Base-by-base conservation (phyloP, 352 stramenopile genomes). In the Phytophthora boehmeriae region DNA sequence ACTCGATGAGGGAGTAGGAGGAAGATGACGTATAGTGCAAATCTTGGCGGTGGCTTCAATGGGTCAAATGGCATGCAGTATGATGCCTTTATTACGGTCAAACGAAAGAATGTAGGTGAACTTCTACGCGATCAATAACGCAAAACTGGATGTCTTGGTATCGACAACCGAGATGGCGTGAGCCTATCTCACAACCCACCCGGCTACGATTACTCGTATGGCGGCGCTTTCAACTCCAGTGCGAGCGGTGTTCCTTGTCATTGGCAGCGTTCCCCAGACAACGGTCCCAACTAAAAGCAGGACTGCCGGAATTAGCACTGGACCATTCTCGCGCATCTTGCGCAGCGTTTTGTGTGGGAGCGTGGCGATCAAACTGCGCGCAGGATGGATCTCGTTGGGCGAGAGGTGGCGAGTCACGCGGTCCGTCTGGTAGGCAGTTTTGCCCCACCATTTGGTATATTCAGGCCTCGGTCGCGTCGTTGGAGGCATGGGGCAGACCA, bases 321-420 rank as follows among this genome's bases (percentile, higher is more conserved):
- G 54, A 52, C 68, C 71, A 66, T 90, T 90, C 63, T 90, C 80
- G 52, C 73, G 68, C 41, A 90, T 58, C 75, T 90, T 90, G 65
- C 78, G 76, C n/a, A 88, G 30, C 14, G 78, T 80, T 75, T 88
- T 90, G 62, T 73, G 60, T 34, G 80, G 80, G 14, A 84, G 80
- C 27, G 80, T 75, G 57, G 73, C 63, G 64, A 90, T 83, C 2
- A 90, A 59, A 54, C 61, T 75, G 63, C 75, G 72, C 17, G 84
- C 60, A 2, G 77, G 75, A 68, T 80, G 59, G 16, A 78, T 14
- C 59, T 87, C 75, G 52, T 82, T 71, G 19, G 80, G 80, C 30
- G 78, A 88, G 38, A 90, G 62, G 63, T 82, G 71, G 60, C 80
- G 77, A 54, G 73, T 83, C 48, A 90, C 50, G 61, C 78, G 78